Percentiles rank a stretch among this genome's conserved stretches.
Conservation (phyloP, 805 yeast genomes). For the Lipomyces yamadae region DNA sequence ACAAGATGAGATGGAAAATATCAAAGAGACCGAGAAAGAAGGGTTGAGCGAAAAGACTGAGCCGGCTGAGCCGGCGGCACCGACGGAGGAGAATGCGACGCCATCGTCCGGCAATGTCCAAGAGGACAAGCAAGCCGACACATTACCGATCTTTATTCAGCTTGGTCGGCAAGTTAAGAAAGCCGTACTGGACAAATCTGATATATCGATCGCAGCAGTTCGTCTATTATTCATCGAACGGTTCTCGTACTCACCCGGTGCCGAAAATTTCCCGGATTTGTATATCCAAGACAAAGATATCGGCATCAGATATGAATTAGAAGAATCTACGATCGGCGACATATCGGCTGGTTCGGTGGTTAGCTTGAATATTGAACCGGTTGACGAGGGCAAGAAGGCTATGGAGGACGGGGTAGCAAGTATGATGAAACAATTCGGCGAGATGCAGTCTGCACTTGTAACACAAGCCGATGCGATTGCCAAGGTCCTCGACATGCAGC, state of each 20-base stretch:
- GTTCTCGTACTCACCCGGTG: constrained; percentile 80
- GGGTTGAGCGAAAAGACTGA: neutral
- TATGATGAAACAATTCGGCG: constrained; percentile 38
- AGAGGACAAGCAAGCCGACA: neutral
- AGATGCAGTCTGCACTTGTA: constrained; percentile 40
- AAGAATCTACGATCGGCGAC: constrained; percentile 65
- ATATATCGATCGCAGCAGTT: constrained; percentile 56
- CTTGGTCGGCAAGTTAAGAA: constrained; percentile 47
- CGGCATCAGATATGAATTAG: constrained; percentile 77
- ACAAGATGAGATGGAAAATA: neutral
- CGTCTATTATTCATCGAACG: constrained; percentile 81
- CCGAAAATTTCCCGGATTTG: constrained; percentile 74
- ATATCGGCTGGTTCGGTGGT: constrained; percentile 64
- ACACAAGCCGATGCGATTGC: constrained; percentile 38
- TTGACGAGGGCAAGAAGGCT: constrained; percentile 43
- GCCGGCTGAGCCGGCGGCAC: neutral
- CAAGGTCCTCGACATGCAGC: constrained; percentile 32
- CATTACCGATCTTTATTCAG: constrained; percentile 43
- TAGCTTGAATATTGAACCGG: constrained; percentile 55
- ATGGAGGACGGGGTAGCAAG: constrained; percentile 42
- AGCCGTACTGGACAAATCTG: constrained; percentile 32
- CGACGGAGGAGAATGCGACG: neutral
- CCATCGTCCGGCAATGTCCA: neutral
- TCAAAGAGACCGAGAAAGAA: neutral
- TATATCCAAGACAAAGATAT: constrained; percentile 66